A percentile compares a stretch with the other conserved stretches of the same genome.
phyloP scores from a whole-genome alignment of 1,284 basidiomycete genomes.

The Ceratobasidium sp. region DNA sequence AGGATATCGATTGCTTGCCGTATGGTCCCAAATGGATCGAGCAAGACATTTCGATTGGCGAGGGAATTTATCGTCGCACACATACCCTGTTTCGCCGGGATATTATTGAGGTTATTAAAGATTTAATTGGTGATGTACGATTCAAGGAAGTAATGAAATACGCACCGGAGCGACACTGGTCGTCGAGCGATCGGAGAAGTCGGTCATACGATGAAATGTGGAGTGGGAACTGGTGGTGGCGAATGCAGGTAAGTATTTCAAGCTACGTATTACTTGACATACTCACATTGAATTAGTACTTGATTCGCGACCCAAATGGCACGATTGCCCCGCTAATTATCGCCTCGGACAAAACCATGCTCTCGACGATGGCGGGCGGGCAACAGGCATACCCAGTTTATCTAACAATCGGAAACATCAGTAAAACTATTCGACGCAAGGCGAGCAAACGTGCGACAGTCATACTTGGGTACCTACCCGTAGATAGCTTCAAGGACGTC shows the following conservation, averaged over 20 bases:
- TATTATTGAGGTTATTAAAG: slow-evolving; percentile 49
- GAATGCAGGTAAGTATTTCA: slow-evolving; percentile 36
- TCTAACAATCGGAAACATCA: slow-evolving; percentile 40
- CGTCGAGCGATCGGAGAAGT: slow-evolving; percentile 10
- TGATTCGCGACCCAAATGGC: slow-evolving; percentile 12
- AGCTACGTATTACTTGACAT: background rate
- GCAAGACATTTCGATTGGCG: background rate
- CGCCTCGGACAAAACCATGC: slow-evolving; percentile 45
- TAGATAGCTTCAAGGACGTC: slow-evolving; percentile 26
- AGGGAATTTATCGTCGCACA: slow-evolving; percentile 14
- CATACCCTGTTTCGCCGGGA: slow-evolving; percentile 3
- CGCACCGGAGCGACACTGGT: slow-evolving; percentile 41
- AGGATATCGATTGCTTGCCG: slow-evolving; percentile 16
- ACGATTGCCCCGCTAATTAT: slow-evolving; percentile 47
- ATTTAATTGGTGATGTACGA: slow-evolving; percentile 49
- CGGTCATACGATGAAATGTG: slow-evolving; percentile 41
- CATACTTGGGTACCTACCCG: slow-evolving; percentile 47
- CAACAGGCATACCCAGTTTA: slow-evolving; percentile 33
- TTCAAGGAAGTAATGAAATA: slow-evolving; percentile 35
- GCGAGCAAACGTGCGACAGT: slow-evolving; percentile 27
- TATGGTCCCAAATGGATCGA: slow-evolving; percentile 13
- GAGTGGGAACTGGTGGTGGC: slow-evolving; percentile 48
- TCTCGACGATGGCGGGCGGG: slow-evolving; percentile 39
- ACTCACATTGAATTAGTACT: background rate
- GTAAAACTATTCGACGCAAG: slow-evolving; percentile 41